phyloP scores from a whole-genome alignment of 148 eudicot species.

The Euryodendron excelsum region DNA sequence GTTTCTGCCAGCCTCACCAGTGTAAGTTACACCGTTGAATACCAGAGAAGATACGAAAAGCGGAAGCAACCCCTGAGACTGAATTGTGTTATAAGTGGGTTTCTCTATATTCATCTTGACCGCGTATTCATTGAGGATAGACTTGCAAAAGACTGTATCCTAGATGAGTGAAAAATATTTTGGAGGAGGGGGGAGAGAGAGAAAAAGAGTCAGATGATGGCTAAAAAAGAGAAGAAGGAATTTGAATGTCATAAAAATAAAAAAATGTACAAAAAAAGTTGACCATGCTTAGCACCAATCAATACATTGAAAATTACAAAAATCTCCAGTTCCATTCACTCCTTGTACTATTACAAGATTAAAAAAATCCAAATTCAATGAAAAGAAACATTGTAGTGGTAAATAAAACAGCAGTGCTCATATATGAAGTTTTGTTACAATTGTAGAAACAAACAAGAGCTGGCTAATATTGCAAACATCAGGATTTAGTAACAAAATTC shows the following conservation, averaged over 20 bases:
- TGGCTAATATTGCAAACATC: no score
- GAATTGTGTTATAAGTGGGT: slow-evolving; percentile 48
- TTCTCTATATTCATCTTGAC: slow-evolving; percentile 37
- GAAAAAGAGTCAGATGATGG: not conserved
- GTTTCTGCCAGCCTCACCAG: slow-evolving; percentile 43
- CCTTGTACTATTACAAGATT: not conserved
- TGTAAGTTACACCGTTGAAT: slow-evolving; percentile 46
- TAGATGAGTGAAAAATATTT: slow-evolving; percentile 13
- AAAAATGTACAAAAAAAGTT: no score
- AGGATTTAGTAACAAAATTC: no score
- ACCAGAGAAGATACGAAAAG: slow-evolving; percentile 43
- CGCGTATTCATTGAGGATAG: slow-evolving; percentile 62
- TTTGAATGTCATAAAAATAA: not conserved
- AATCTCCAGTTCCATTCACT: no score
- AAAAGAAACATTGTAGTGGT: not conserved
- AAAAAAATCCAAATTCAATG: not conserved
- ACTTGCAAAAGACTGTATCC: slow-evolving; percentile 60
- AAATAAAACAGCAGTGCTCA: no score
- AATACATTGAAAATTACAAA: not conserved
- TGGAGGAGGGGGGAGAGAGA: not conserved
- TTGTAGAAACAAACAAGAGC: no score
- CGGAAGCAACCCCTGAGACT: slow-evolving; percentile 28
- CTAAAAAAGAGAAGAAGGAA: not conserved
- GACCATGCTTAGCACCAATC: no score
- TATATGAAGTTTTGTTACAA: no score